Conservation (phyloP, 176 grass and related monocot genomes). For the Oryza glumipatula region DNA sequence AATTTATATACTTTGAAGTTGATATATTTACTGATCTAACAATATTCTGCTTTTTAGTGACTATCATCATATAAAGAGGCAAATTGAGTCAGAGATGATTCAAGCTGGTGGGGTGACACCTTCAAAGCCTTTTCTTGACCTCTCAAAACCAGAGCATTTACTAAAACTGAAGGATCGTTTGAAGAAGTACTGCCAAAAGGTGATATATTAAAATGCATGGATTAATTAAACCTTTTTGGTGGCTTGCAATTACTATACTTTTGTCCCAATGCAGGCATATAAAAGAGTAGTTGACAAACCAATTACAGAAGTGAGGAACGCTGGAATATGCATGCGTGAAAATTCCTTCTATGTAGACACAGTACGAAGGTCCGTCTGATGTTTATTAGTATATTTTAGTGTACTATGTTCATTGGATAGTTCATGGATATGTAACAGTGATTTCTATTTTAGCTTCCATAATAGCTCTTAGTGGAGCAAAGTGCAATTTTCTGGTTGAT, state of each 20-base stretch:
- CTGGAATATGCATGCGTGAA: constrained; percentile 99
- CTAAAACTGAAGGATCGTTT: constrained; percentile 93
- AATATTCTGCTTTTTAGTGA: constrained; percentile 62
- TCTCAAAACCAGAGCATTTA: constrained; percentile 90
- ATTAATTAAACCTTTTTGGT: constrained; percentile 21
- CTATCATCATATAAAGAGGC: constrained; percentile 97
- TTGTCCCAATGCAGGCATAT: constrained; percentile 71
- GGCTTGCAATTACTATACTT: constrained; percentile 35
- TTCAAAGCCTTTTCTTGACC: constrained; percentile 82
- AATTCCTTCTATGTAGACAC: constrained; percentile 99
- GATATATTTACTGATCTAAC: constrained; percentile 29
- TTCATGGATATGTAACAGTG: constrained; percentile 4
- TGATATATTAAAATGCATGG: constrained; percentile 39
- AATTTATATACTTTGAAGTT: constrained; percentile 34
- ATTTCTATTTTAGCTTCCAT: constrained; percentile 9
- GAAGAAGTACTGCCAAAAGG: constrained; percentile 98
- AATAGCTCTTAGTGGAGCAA: constrained; percentile 21
- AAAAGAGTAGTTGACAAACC: constrained; percentile 99
- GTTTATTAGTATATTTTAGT: constrained; percentile 1
- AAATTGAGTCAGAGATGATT: constrained; percentile 92
- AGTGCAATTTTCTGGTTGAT: background rate
- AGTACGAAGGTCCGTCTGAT: constrained; percentile 71
- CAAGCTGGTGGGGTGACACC: constrained; percentile 64
- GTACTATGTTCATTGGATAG: constrained; percentile 12
- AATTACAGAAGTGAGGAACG: constrained; percentile 92